Evolutionary conservation across 2,329 filamentous ascomycete species (phyloP), one percentile per base, ranked within the genome.

Genomic region (Emmonsia crescens): DNA sequence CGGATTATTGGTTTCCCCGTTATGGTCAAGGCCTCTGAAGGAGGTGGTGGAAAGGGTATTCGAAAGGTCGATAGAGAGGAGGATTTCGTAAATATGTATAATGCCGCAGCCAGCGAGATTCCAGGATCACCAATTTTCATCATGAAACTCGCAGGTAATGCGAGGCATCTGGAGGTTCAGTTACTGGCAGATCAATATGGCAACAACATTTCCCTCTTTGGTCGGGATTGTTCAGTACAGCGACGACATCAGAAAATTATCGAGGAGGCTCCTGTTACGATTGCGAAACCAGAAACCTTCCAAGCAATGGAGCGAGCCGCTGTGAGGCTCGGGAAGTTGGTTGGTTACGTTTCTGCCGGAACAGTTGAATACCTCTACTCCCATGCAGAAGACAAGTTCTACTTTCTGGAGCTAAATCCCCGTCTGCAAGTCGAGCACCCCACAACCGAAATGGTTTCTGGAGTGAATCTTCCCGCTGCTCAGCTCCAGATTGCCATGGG

Each of bases 11-110:
- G 94, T 68, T 99, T 99, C 80, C 94, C 94, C 19, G 89, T 99
- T 81, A 99, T 99, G 94, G 91, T 99, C 76, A 99, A 99, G 82
- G 94, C 94, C n/a, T 97, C 94, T 2, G 94, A 99, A 81, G 94
- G 94, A 79, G 94, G 94, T 80, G 94, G 94, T 79, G 94, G 94
- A 74, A 99, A 99, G 82, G 94, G 94, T 83, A 99, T 99, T 74
- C 91, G 95, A 74, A 96, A 97, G 80, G 94, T 94, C 68, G 82
- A 90, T 64, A 82, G 82, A 64, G 92, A 96, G 74, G 88, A 93
- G 49, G 86, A 89, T 65, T 99, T 99, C 71, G 83, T 88, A 73
- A 81, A 83, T 68, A 82, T 97, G 54, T 99, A 97, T 83, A 94
- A 95, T 77, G 94, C 93, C 54, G 94, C 95, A 27, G 92, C 94